These are phyloP conservation scores for Stipa capillata DNA, from an alignment of 176 grass and related monocot genomes.

Conservation along the genomic window DNA sequence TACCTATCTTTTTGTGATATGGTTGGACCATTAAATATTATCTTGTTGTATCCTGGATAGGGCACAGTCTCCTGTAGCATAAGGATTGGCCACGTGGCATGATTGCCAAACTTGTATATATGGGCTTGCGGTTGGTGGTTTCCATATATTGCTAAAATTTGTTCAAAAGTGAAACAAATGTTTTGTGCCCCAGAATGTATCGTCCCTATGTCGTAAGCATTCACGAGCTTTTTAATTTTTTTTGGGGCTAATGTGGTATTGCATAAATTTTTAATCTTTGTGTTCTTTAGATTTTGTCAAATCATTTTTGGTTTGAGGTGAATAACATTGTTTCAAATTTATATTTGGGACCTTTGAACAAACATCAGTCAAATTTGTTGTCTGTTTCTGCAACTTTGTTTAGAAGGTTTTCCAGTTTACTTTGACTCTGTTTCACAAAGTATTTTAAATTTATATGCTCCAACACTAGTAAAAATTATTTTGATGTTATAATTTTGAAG, in stretches of 20 bases:
- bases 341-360: background rate
- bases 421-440: background rate
- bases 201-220: background rate
- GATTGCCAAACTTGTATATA: background rate
- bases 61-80: background rate
- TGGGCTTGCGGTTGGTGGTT: background rate
- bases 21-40: background rate
- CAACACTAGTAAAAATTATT: background rate
- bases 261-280: background rate
- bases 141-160: background rate
- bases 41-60: background rate
- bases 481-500: background rate
- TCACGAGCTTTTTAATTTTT: too few relatives aligned
- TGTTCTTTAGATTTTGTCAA: background rate
- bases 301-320: background rate
- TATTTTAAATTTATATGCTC: background rate
- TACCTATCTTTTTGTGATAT: background rate
- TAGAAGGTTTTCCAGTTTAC: background rate
- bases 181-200: background rate
- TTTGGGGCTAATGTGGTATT: too few relatives aligned
- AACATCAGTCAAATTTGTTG: background rate
- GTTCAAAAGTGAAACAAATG: background rate
- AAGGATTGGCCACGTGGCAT: background rate
- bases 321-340: background rate
- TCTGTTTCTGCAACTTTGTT: background rate